A percentile compares a stretch with the other conserved stretches of the same genome.
Evolutionary conservation across 305 asterid species (phyloP).

Genomic region (Plantago coronopus): DNA sequence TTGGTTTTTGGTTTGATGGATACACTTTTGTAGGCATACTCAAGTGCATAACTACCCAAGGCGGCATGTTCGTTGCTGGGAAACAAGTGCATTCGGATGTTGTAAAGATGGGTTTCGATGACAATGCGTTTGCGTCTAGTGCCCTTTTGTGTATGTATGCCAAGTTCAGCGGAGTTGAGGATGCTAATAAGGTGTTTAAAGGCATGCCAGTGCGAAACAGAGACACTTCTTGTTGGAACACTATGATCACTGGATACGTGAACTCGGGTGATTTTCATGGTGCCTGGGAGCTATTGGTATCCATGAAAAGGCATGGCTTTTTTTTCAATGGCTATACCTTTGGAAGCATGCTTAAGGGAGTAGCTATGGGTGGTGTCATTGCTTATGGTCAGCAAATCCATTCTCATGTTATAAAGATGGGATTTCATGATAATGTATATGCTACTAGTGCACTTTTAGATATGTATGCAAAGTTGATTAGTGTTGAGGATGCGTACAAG

Average conservation of each 20-base stretch:
- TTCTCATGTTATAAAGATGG: slow-evolving; percentile 58
- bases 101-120: slow-evolving; percentile 10
- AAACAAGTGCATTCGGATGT: slow-evolving; percentile 9
- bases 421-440: slow-evolving; percentile 52
- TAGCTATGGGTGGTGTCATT: slow-evolving; percentile 36
- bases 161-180: slow-evolving; percentile 9
- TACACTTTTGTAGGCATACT: slow-evolving; percentile 10
- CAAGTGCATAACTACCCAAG: background rate
- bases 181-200: slow-evolving; percentile 2
- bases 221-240: slow-evolving; percentile 80
- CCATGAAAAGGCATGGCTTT: slow-evolving; percentile 50
- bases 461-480: slow-evolving; percentile 61
- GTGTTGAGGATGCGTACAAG: slow-evolving; percentile 50
- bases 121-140: background rate
- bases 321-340: slow-evolving; percentile 53
- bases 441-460: slow-evolving; percentile 67
- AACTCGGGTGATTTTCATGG: slow-evolving; percentile 36
- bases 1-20: slow-evolving; percentile 38
- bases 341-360: slow-evolving; percentile 73
- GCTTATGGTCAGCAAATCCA: slow-evolving; percentile 55
- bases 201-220: slow-evolving; percentile 20
- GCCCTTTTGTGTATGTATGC: slow-evolving; percentile 14
- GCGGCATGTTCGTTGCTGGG: background rate
- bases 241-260: slow-evolving; percentile 53
- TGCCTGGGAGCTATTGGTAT: slow-evolving; percentile 48